Conservation (phyloP, 768 basidiomycete species). For the Sutorius australiensis region DNA sequence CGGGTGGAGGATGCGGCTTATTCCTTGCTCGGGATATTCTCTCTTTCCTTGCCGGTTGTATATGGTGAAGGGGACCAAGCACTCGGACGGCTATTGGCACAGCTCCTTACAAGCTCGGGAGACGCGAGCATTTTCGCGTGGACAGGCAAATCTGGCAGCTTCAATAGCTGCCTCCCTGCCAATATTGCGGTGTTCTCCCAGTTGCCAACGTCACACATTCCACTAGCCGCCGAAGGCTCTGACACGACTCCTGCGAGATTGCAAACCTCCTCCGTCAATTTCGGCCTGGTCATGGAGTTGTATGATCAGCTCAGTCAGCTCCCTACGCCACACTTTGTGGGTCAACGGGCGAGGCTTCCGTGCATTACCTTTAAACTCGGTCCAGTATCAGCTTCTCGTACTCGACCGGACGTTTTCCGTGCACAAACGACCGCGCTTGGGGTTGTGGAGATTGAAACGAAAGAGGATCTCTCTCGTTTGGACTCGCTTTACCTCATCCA, state of each 20-base stretch:
- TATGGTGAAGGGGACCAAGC: slow-evolving; percentile 4
- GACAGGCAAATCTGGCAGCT: neutral
- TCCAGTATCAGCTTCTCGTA: neutral
- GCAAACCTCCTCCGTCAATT: neutral
- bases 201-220: neutral
- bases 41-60: slow-evolving; percentile 1
- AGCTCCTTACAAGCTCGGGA: neutral
- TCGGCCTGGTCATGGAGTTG: neutral
- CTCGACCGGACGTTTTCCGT: neutral
- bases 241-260: neutral
- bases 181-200: neutral
- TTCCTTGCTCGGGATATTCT: slow-evolving; percentile 11
- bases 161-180: neutral
- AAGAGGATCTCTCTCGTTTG: neutral
- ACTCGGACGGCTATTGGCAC: neutral
- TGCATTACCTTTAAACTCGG: neutral
- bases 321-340: neutral
- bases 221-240: neutral
- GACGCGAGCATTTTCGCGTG: neutral
- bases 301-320: neutral
- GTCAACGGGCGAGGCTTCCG: neutral
- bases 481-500: neutral
- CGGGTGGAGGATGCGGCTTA: slow-evolving; percentile 2
- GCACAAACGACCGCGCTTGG: neutral
- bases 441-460: neutral